Evolutionary conservation across 495 filamentous ascomycete species (phyloP).

Genomic region (Choiromyces venosus): DNA sequence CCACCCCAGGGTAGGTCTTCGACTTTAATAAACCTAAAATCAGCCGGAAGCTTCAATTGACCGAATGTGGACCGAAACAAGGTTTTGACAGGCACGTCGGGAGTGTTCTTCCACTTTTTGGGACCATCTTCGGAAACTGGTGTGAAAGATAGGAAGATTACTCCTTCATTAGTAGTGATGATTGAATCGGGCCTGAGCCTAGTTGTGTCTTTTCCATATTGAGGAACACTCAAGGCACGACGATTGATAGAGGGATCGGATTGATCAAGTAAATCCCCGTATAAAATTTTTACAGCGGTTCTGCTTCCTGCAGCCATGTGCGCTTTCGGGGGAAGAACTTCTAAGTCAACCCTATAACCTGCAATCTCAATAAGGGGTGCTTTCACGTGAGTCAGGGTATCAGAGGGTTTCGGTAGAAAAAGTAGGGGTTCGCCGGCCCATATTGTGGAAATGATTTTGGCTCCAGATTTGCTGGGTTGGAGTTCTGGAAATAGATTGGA

Average conservation of each 20-base stretch:
- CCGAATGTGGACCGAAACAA: slow-evolving; percentile 14
- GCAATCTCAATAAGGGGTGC: slow-evolving; percentile 24
- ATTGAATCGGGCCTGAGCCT: background rate
- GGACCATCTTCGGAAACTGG: slow-evolving; percentile 1
- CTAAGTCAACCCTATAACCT: slow-evolving; percentile 18
- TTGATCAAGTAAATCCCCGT: slow-evolving; percentile 10
- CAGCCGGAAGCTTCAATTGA: slow-evolving; percentile 6
- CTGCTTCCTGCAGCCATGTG: background rate
- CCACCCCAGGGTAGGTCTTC: slow-evolving; percentile 15
- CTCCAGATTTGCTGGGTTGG: background rate
- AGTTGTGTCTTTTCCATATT: slow-evolving; percentile 11
- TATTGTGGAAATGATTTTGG: slow-evolving; percentile 18
- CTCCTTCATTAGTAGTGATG: slow-evolving; percentile 5
- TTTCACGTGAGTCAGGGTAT: background rate
- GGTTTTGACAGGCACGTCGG: slow-evolving; percentile 16
- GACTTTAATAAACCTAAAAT: slow-evolving; percentile 20
- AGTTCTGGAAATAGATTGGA: slow-evolving; percentile 5
- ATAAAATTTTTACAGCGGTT: slow-evolving; percentile 23
- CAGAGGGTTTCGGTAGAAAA: slow-evolving; percentile 26
- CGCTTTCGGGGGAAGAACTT: slow-evolving; percentile 21
- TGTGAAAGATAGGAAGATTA: slow-evolving; percentile 19
- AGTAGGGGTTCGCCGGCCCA: slow-evolving; percentile 25
- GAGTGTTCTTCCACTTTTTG: slow-evolving; percentile 3
- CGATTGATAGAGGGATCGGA: slow-evolving; percentile 3
- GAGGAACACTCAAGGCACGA: slow-evolving; percentile 15